A percentile compares a stretch with the other conserved stretches of the same genome.
These are phyloP conservation scores for Globisporangium iwayamae DNA, from an alignment of 352 stramenopile genomes.

Conservation along the genomic window DNA sequence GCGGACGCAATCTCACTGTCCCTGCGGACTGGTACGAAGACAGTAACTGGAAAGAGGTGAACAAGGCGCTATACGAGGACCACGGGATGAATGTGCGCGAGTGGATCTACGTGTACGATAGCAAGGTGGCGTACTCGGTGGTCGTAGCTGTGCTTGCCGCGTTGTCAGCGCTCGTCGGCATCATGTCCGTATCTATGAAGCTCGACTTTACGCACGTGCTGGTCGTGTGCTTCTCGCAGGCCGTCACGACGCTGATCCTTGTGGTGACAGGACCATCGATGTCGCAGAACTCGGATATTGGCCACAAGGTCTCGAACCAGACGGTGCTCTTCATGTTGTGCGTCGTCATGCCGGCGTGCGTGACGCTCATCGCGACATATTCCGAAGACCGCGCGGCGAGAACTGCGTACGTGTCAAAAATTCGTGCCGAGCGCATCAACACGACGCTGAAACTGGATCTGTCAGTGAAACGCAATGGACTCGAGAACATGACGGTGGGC, in stretches of 20 bases:
- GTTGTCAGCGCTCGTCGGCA: constrained; percentile 50
- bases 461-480: constrained; percentile 62
- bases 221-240: constrained; percentile 46
- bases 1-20: constrained; percentile 34
- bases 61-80: constrained; percentile 12
- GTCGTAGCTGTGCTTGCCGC: constrained; percentile 64
- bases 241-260: constrained; percentile 50
- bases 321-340: constrained; percentile 58
- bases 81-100: constrained; percentile 47
- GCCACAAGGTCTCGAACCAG: constrained; percentile 45
- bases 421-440: constrained; percentile 76
- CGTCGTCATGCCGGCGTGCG: constrained; percentile 57
- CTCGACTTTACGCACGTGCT: constrained; percentile 77
- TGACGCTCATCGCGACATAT: constrained; percentile 72
- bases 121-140: constrained; percentile 55
- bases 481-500: constrained; percentile 64
- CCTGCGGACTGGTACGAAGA: constrained; percentile 43
- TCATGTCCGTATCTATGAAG: constrained; percentile 72
- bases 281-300: constrained; percentile 41
- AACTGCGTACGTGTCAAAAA: constrained; percentile 70
- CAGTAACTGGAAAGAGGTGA: constrained; percentile 29
- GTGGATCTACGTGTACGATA: constrained; percentile 67
- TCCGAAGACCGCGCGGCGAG: constrained; percentile 66
- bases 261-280: constrained; percentile 44
- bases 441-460: constrained; percentile 77